Evolutionary conservation across 164 flowering plant genomes (phyloP).

Genomic region (Tetracentron sinense): DNA sequence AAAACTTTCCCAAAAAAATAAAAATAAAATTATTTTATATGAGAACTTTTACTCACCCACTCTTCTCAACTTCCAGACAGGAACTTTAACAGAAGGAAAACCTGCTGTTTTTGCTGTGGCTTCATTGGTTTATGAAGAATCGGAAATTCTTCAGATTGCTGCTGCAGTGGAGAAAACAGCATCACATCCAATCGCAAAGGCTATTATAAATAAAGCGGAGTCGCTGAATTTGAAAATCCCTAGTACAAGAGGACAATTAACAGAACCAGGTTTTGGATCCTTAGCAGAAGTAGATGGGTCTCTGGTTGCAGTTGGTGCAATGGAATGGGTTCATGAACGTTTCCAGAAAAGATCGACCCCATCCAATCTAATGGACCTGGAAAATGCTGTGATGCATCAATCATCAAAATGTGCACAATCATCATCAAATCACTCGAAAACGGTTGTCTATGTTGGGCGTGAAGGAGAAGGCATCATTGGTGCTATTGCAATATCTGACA

Average conservation of each 20-base stretch:
- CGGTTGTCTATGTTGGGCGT: conserved; percentile 86
- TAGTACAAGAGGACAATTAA: conserved; percentile 70
- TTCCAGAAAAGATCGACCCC: conserved; percentile 38
- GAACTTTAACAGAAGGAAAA: conserved; percentile 94
- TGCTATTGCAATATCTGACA: conserved; percentile 78
- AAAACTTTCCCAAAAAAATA: not conserved
- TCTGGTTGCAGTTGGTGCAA: conserved; percentile 77
- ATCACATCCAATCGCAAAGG: conserved; percentile 87
- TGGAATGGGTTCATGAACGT: conserved; percentile 78
- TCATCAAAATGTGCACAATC: conserved; percentile 30
- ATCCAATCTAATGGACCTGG: conserved; percentile 44
- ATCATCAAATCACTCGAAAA: conserved; percentile 49
- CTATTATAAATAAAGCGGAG: conserved; percentile 73
- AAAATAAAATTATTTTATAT: not conserved
- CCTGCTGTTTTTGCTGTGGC: conserved; percentile 77
- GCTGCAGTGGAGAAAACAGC: conserved; percentile 98
- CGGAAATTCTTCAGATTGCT: conserved; percentile 74
- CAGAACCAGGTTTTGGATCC: conserved; percentile 91
- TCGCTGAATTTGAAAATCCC: conserved; percentile 58
- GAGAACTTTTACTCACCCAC: conserved; percentile 3
- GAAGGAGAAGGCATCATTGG: conserved; percentile 95
- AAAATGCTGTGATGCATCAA: conserved; percentile 36
- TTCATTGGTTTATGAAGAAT: conserved; percentile 50
- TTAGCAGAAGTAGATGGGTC: conserved; percentile 87
- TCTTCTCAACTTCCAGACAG: conserved; percentile 56